Evolutionary conservation across 345 rosid genomes (phyloP).

Genomic region (Rhodamnia argentea): DNA sequence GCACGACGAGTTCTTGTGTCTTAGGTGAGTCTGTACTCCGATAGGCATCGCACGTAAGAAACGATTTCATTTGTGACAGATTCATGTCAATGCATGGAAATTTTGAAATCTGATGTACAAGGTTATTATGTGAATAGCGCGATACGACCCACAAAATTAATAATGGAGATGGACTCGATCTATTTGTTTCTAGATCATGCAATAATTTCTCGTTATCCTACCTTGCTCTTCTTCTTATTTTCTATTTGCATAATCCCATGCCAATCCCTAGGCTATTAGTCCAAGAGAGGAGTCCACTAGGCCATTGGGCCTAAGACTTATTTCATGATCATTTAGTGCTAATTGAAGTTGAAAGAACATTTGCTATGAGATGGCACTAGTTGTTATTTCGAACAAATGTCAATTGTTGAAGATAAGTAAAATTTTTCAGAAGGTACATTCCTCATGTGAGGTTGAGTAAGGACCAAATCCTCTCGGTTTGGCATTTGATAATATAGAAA

Average conservation of each 20-base stretch:
- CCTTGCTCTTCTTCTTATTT: background rate
- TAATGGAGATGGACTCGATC: background rate
- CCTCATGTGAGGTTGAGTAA: background rate
- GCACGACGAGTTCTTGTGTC: background rate
- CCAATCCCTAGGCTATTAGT: background rate
- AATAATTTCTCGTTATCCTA: background rate
- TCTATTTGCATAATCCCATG: background rate
- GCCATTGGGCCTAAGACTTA: background rate
- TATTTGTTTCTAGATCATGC: background rate
- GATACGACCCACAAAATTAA: background rate
- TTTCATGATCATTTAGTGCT: background rate
- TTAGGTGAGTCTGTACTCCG: background rate
- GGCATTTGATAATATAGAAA: background rate
- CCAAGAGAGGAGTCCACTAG: background rate
- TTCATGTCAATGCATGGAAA: background rate
- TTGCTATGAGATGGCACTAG: background rate
- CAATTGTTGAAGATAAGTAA: background rate
- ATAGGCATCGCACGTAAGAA: accelerated
- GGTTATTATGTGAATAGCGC: background rate
- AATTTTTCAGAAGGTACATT: background rate
- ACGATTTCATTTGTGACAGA: accelerated
- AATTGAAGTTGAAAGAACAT: background rate
- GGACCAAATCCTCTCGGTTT: background rate
- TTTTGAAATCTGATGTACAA: background rate
- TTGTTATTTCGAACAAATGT: background rate